Percentiles rank a stretch among this genome's conserved stretches.
phyloP scores from a whole-genome alignment of 208 protist genomes.

The Willaertia magna region DNA sequence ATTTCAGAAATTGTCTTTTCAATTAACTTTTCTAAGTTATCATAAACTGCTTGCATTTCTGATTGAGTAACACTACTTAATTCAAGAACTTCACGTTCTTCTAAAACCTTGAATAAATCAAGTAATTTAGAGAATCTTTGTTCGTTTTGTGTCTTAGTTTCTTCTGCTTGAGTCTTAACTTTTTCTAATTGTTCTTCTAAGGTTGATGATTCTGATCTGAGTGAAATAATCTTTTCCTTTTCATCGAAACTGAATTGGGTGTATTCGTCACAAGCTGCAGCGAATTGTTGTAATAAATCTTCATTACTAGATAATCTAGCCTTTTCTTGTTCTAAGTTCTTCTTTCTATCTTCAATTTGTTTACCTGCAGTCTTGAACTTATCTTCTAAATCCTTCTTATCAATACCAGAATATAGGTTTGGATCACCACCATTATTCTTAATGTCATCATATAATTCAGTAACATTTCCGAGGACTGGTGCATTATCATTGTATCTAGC shows the following conservation, averaged over 20 bases:
- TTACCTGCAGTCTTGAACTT: neutral
- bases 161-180: neutral
- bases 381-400: neutral
- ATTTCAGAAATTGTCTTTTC: neutral
- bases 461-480: neutral
- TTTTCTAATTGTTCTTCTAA: neutral
- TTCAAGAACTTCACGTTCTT: neutral
- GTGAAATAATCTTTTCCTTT: neutral
- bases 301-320: neutral
- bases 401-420: neutral
- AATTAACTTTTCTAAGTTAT: neutral
- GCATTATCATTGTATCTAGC: neutral
- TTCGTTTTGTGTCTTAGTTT: neutral
- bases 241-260: neutral
- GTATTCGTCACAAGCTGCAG: neutral
- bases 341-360: neutral
- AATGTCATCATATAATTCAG: neutral
- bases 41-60: neutral
- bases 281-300: neutral
- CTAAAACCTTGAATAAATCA: neutral
- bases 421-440: neutral
- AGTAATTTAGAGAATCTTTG: neutral
- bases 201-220: too few relatives aligned
- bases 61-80: neutral
- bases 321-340: neutral